Base-by-base conservation (phyloP, 2,329 filamentous ascomycete genomes). In the Aspergillus flavus region DNA sequence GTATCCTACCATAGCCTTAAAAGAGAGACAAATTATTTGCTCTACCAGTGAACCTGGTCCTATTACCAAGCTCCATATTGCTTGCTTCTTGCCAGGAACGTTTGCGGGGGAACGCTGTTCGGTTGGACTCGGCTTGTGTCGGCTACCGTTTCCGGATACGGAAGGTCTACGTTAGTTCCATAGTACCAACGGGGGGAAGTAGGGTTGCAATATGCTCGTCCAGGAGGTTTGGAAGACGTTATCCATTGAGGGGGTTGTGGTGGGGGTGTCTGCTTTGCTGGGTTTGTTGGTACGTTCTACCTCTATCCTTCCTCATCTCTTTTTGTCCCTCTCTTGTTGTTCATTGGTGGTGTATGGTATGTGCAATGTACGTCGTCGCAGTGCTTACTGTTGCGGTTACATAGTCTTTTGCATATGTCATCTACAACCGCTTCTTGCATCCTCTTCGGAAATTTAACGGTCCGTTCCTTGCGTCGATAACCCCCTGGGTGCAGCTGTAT, bases 401-500 rank as follows among this genome's bases (percentile, higher is more conserved):
- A 11, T 26, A 52, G 48, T 34, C 19, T 12, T 6, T 43, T 26
- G 30, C 64, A 28, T 78, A 76, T 52, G 57, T 66, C n/a, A 41
- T 70, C 34, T 78, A 78, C 62, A 76, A 77, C 61, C 72, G 73
- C n/a, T 68, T 77, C 59, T 62, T 79, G 28, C 76, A 78, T 58
- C 76, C 76, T 1, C 69, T 79, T 4, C 72, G 69, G 10, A 68
- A 61, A 26, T 74, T 78, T 19, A 68, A 70, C 3, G 77, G 77
- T 0, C 75, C 75, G 4, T 62, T 74, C 58, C 71, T 75, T 21
- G 70, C 73, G 4, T 71, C 70, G 5, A 58, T 76, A 11, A 76
- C 73, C 12, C 74, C 75, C 19, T 85, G 80, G 67, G 85, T 89
- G 70, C 86, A 89, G 73, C 84, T 90, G 34, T 94, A 91, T 75